These are phyloP conservation scores for Saccharomyces hybrid DNA, from an alignment of 1,139 yeast species.

Conservation along the genomic window DNA sequence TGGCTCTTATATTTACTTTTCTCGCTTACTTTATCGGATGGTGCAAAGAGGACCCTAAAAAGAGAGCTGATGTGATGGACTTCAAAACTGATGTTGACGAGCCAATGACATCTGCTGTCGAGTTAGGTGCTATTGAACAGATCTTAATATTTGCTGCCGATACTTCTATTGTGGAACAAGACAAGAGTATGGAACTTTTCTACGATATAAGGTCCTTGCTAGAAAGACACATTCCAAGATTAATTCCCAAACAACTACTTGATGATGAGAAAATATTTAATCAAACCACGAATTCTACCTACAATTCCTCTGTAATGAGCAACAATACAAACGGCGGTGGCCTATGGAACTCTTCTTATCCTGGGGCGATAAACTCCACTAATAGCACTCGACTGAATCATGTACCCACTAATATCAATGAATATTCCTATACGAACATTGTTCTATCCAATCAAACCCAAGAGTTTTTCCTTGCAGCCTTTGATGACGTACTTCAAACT, in stretches of 20 bases:
- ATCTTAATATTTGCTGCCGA: slow-evolving; percentile 67
- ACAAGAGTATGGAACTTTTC: slow-evolving; percentile 38
- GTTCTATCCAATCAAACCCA: slow-evolving; percentile 23
- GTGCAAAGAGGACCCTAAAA: slow-evolving; percentile 48
- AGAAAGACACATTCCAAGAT: slow-evolving; percentile 57
- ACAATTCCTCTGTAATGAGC: background rate
- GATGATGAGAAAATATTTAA: slow-evolving; percentile 35
- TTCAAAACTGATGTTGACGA: slow-evolving; percentile 41
- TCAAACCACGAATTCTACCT: background rate
- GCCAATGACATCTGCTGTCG: slow-evolving; percentile 48
- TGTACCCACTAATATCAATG: background rate
- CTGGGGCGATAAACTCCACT: slow-evolving; percentile 2
- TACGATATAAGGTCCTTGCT: slow-evolving; percentile 64
- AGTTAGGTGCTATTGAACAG: slow-evolving; percentile 74
- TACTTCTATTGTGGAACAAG: slow-evolving; percentile 38
- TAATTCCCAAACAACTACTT: slow-evolving; percentile 39
- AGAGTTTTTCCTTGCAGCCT: slow-evolving; percentile 27
- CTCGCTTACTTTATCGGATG: slow-evolving; percentile 60
- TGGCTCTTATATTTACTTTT: slow-evolving; percentile 53
- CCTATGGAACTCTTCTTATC: slow-evolving; percentile 16
- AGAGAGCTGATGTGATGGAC: slow-evolving; percentile 37
- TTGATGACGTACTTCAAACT: slow-evolving; percentile 50
- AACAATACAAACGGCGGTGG: slow-evolving; percentile 2
- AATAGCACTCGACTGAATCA: background rate
- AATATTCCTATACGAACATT: slow-evolving; percentile 6